These are phyloP conservation scores for Theobroma grandiflorum DNA, from an alignment of 441 rosid genomes.

Conservation along the genomic window DNA sequence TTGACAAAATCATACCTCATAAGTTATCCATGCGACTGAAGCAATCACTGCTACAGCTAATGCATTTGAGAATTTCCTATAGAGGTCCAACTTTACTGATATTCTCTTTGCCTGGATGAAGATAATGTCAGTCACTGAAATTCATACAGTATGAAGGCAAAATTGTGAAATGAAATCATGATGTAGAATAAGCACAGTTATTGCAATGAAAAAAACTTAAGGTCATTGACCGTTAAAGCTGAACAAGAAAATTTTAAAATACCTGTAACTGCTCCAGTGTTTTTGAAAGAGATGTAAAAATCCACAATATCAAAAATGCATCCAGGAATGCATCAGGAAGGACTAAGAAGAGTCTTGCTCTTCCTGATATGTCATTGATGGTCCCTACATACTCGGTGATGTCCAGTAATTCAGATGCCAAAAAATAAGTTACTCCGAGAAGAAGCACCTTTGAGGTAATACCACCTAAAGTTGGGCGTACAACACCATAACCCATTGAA, in stretches of 20 bases:
- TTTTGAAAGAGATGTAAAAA: constrained; percentile 84
- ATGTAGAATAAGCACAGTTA: constrained; percentile 3
- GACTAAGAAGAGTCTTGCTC: constrained; percentile 87
- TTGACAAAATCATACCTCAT: constrained; percentile 70
- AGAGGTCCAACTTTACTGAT: constrained; percentile 86
- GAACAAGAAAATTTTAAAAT: constrained; percentile 20
- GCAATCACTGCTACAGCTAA: constrained; percentile 80
- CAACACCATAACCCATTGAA: constrained; percentile 99
- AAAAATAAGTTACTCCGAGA: constrained; percentile 82
- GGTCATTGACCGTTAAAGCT: neutral
- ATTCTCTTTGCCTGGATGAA: constrained; percentile 76
- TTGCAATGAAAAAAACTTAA: neutral
- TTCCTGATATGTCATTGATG: constrained; percentile 87
- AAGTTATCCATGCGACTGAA: constrained; percentile 91
- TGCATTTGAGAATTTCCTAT: constrained; percentile 96
- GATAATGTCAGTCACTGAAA: constrained; percentile 26
- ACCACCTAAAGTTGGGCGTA: constrained; percentile 95
- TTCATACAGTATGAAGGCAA: constrained; percentile 20
- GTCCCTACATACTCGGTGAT: constrained; percentile 89
- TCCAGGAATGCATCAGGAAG: constrained; percentile 93
- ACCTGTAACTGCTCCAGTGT: constrained; percentile 96
- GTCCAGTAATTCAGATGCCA: constrained; percentile 92
- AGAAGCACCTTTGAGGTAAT: constrained; percentile 91
- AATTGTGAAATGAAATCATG: neutral
- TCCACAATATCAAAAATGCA: constrained; percentile 95